Base-by-base conservation (phyloP, 2,329 filamentous ascomycete species). In the Acrodontium crateriforme region DNA sequence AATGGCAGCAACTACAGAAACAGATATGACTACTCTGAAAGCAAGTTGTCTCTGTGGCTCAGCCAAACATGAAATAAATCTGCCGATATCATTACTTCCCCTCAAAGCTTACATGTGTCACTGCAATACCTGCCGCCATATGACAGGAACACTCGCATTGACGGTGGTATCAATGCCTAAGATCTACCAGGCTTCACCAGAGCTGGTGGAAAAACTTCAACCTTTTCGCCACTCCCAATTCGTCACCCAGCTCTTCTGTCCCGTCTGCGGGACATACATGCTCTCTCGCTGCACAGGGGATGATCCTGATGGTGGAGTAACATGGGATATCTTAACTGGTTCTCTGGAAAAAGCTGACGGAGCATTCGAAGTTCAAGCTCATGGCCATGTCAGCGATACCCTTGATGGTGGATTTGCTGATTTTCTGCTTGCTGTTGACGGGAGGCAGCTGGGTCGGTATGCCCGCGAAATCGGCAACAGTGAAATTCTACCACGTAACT, bases 121-220 rank as follows among this genome's bases (percentile, higher is more conserved):
- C 40, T 71, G 68, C 52, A 46, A 48, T 33, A 54, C 47, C 15
- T 72, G 66, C 44, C 59, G 66, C 10, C 53, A 53, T 24, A 52
- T 55, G 16, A 62, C 60, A 11, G 67, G 67, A 12, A 49, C 60
- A 8, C 49, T 67, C 6, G 60, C 51, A 30, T 30, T 41, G 12
- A 59, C 58, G n/a, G 59, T 61, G 31, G 50, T 61, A 14, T 38
- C 44, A 8, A 42, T 69, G 12, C 53, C 56, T 7, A 29, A 45
- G 13, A 40, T 42, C 15, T 54, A 56, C 16, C 25, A 47, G 9
- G 39, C 50, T 10, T 29, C 42, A 4, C 14, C 31, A 13, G 15
- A 26, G 2, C 39, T 46, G 2, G 38, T 61, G 16, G 36, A 48
- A 9, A 40, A 45, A 5, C 50, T 68, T 3, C 55, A 47, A 5